Evolutionary conservation across 805 yeast genomes (phyloP).

Genomic region (Isabelozyma pseudorhagii): DNA sequence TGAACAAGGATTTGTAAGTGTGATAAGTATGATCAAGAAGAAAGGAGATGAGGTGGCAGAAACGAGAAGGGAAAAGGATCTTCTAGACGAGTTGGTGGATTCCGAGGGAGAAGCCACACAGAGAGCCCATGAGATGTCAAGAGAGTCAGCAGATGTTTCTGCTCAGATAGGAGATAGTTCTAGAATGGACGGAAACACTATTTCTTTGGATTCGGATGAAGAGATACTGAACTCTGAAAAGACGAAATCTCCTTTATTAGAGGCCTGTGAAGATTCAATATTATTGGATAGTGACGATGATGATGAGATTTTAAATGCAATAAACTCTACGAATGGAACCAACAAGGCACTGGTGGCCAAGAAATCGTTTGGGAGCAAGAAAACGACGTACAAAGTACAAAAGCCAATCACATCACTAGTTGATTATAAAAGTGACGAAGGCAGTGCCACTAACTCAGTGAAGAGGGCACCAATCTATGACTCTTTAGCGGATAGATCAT

Average conservation of each 20-base stretch:
- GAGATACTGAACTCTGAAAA: too few species aligned
- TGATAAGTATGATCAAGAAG: constrained; percentile 44
- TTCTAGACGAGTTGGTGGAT: constrained; percentile 8
- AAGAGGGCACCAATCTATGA: constrained; percentile 1
- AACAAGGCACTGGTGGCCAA: background rate
- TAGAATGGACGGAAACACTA: background rate
- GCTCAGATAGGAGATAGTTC: background rate
- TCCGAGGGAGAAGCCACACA: constrained; percentile 5
- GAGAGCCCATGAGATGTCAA: background rate
- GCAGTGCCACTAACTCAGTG: background rate
- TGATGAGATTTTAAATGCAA: background rate
- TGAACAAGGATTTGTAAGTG: constrained; percentile 59
- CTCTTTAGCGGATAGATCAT: background rate
- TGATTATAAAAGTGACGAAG: background rate
- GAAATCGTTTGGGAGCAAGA: background rate
- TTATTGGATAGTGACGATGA: background rate
- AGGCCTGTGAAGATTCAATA: too few species aligned
- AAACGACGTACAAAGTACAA: background rate
- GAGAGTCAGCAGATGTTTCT: background rate
- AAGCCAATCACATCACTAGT: background rate
- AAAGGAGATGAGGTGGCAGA: constrained; percentile 3
- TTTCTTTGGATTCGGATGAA: background rate
- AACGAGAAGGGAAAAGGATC: constrained; percentile 6
- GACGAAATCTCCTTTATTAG: too few species aligned
- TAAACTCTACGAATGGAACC: background rate